Evolutionary conservation across 345 rosid species (phyloP).

Genomic region (Trapa bicornis): DNA sequence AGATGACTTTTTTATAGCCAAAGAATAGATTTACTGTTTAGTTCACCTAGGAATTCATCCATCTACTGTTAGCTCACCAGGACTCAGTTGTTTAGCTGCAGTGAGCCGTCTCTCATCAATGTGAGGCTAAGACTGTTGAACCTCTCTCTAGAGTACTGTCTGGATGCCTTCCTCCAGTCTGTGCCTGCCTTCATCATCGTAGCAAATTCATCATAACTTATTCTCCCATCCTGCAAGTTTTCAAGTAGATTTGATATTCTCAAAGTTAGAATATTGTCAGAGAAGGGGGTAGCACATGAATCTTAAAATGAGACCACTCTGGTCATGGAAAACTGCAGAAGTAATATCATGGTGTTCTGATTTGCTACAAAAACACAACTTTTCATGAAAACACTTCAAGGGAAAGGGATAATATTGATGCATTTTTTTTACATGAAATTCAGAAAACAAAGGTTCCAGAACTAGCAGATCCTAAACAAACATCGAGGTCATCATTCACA

Average conservation of each 20-base stretch:
- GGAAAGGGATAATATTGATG: neutral
- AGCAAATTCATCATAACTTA: constrained; percentile 81
- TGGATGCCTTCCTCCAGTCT: constrained; percentile 94
- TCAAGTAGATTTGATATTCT: neutral
- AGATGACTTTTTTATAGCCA: neutral
- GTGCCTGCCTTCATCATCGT: constrained; percentile 96
- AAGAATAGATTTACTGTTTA: neutral
- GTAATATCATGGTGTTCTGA: neutral
- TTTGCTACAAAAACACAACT: neutral
- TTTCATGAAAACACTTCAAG: neutral
- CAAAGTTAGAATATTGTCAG: neutral
- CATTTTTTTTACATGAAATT: neutral
- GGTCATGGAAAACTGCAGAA: neutral
- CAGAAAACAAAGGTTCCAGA: neutral
- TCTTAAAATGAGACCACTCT: no score
- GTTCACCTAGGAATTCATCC: neutral
- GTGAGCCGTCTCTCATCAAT: constrained; percentile 74
- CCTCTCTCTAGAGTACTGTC: constrained; percentile 92
- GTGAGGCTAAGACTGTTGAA: constrained; percentile 76
- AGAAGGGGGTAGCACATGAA: neutral
- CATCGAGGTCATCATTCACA: neutral
- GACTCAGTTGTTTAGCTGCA: constrained; percentile 14
- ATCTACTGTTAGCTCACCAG: neutral
- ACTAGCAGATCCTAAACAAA: neutral
- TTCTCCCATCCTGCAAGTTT: constrained; percentile 62